Evolutionary conservation across 352 stramenopile species (phyloP).

Genomic region (Thraustochytrium sp.): DNA sequence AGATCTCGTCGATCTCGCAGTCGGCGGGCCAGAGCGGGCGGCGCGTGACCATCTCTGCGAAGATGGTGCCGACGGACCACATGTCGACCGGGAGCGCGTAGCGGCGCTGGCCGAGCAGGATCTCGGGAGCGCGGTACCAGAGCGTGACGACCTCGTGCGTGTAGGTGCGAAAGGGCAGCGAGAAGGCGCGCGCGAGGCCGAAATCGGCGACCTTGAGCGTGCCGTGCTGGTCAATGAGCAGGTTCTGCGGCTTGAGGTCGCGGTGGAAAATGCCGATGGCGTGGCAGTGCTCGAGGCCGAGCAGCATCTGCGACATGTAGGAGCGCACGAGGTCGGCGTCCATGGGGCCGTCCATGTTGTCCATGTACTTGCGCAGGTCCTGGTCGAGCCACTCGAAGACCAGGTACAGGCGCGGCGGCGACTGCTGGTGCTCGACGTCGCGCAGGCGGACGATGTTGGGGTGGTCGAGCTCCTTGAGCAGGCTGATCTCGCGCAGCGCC

Average conservation of each 20-base stretch:
- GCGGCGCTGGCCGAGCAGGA: constrained; percentile 71
- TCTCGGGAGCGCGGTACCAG: constrained; percentile 86
- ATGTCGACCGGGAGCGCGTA: constrained; percentile 87
- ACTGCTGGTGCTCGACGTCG: constrained; percentile 94
- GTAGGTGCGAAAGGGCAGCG: constrained; percentile 78
- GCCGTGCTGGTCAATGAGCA: constrained; percentile 91
- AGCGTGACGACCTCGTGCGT: constrained; percentile 80
- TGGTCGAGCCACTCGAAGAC: constrained; percentile 99
- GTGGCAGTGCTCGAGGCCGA: constrained; percentile 98
- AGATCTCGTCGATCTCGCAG: constrained; percentile 90
- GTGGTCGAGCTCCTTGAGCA: constrained; percentile 94
- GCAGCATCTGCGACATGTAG: constrained; percentile 99
- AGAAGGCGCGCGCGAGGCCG: constrained; percentile 97
- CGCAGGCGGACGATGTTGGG: constrained; percentile 97
- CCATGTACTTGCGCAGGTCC: constrained; percentile 99
- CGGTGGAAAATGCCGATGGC: constrained; percentile 64
- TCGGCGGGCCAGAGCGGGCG: constrained; percentile 47
- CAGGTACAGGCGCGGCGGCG: constrained; percentile 95
- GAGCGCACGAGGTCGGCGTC: constrained; percentile 51
- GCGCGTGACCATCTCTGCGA: constrained; percentile 87
- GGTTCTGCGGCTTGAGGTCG: constrained; percentile 97
- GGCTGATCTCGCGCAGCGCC: constrained; percentile 95
- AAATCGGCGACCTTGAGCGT: constrained; percentile 99
- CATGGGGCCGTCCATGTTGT: constrained; percentile 62
- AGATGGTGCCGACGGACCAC: constrained; percentile 91